Evolutionary conservation across 2,329 filamentous ascomycete species (phyloP).

Genomic region (Pyrenophora seminiperda): DNA sequence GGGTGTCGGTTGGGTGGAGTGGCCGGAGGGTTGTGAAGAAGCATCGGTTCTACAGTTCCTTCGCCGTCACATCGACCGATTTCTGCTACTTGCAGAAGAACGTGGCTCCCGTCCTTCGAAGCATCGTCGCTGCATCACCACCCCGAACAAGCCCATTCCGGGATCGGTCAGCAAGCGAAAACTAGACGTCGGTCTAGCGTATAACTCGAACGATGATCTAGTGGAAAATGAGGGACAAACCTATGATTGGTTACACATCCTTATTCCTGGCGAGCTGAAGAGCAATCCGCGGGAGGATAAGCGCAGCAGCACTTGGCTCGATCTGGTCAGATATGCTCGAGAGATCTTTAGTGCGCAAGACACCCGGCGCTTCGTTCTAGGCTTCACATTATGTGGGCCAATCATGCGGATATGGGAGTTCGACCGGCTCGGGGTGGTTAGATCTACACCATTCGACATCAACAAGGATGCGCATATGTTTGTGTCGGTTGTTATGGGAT

Average conservation of each 20-base stretch:
- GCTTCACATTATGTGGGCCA: conserved; percentile 56
- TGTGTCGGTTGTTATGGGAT: conserved; percentile 50
- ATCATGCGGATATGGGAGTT: conserved; percentile 56
- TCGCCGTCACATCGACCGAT: conserved; percentile 20
- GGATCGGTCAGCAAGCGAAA: conserved; percentile 30
- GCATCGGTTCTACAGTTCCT: conserved; percentile 27
- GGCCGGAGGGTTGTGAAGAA: conserved; percentile 26
- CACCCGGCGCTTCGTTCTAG: conserved; percentile 49
- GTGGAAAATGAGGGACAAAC: conserved; percentile 21
- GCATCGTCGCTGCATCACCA: conserved; percentile 23
- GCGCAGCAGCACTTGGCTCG: conserved; percentile 24
- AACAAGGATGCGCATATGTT: conserved; percentile 51
- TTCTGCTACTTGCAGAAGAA: conserved; percentile 23
- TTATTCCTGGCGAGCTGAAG: conserved; percentile 53
- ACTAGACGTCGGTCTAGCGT: conserved; percentile 32
- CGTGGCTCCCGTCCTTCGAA: conserved; percentile 10
- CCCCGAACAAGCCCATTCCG: conserved; percentile 27
- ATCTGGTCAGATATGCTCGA: conserved; percentile 50
- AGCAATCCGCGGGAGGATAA: conserved; percentile 52
- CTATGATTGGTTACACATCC: conserved; percentile 40
- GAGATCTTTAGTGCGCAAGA: conserved; percentile 48
- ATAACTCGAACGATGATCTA: conserved; percentile 23
- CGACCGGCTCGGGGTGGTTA: conserved; percentile 54
- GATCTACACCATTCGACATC: conserved; percentile 54
- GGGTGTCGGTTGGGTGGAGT: conserved; percentile 26